Evolutionary conservation across 2,329 filamentous ascomycete species (phyloP).

Genomic region (Whalleya microplaca): DNA sequence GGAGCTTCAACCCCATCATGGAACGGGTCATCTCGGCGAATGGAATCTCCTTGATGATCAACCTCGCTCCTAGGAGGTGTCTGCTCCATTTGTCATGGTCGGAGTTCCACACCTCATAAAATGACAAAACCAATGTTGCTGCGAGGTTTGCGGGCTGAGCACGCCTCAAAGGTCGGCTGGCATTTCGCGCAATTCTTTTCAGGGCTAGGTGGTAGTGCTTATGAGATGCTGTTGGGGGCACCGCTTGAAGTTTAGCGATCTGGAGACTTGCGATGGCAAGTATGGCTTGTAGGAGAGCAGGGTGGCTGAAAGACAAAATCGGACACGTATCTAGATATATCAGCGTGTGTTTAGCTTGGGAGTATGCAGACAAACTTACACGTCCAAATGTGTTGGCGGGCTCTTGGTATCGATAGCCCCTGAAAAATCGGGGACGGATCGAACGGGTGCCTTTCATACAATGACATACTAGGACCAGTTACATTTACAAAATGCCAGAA

Average conservation of each 20-base stretch:
- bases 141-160: conserved; percentile 83
- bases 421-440: conserved; percentile 71
- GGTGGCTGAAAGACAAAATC: conserved; percentile 79
- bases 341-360: conserved; percentile 17
- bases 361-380: conserved; percentile 24
- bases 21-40: conserved; percentile 73
- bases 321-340: conserved; percentile 72
- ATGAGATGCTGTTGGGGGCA: conserved; percentile 77
- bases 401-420: conserved; percentile 62
- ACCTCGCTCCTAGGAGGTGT: conserved; percentile 82
- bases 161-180: conserved; percentile 70
- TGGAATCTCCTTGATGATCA: conserved; percentile 82
- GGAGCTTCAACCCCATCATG: conserved; percentile 65
- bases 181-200: conserved; percentile 74
- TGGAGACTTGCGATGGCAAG: conserved; percentile 85
- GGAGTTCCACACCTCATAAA: conserved; percentile 92
- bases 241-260: conserved; percentile 78
- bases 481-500: conserved; percentile 93
- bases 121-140: conserved; percentile 82
- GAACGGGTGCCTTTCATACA: conserved; percentile 82
- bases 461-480: conserved; percentile 81
- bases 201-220: conserved; percentile 91
- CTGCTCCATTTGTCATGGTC: conserved; percentile 97
- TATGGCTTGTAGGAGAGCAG: conserved; percentile 88
- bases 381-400: conserved; percentile 68